These are phyloP conservation scores for Cercis canadensis DNA, from an alignment of 306 rosid species.

Conservation along the genomic window DNA sequence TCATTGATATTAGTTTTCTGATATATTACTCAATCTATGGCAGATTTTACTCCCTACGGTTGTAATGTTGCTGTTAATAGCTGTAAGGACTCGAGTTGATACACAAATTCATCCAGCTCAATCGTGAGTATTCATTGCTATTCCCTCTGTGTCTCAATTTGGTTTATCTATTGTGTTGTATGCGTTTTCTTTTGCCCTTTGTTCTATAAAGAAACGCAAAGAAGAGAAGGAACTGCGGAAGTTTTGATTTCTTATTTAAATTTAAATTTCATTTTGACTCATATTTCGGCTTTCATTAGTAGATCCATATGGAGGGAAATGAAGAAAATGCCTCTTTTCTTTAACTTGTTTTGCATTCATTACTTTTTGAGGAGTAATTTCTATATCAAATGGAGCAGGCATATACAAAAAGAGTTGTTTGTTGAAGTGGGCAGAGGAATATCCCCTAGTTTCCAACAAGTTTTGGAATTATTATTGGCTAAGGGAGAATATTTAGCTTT, in stretches of 20 bases:
- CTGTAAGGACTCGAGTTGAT: slow-evolving; percentile 82
- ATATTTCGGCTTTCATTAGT: slow-evolving; percentile 4
- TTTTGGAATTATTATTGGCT: slow-evolving; percentile 62
- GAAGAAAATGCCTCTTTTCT: slow-evolving; percentile 8
- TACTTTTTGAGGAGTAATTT: slow-evolving; percentile 39
- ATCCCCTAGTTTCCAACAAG: slow-evolving; percentile 80
- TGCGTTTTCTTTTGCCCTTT: not conserved
- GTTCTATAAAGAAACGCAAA: slow-evolving; percentile 4
- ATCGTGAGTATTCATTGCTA: slow-evolving; percentile 63
- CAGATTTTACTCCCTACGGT: slow-evolving; percentile 95
- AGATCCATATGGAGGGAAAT: slow-evolving; percentile 1
- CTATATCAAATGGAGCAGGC: slow-evolving; percentile 60
- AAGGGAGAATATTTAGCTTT: slow-evolving; percentile 83
- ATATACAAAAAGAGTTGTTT: slow-evolving; percentile 69
- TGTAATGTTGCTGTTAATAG: slow-evolving; percentile 81
- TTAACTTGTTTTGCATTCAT: slow-evolving; percentile 11
- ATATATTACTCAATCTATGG: slow-evolving; percentile 37
- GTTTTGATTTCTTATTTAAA: slow-evolving; percentile 2
- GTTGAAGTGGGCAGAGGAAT: slow-evolving; percentile 91
- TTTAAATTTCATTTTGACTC: slow-evolving; percentile 25
- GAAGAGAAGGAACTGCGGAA: slow-evolving; percentile 22
- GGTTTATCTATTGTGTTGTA: not conserved
- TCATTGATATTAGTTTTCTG: slow-evolving; percentile 21
- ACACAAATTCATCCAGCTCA: slow-evolving; percentile 86
- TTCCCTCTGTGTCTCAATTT: not conserved